Evolutionary conservation across 768 basidiomycete species (phyloP), one percentile per base, ranked within the genome.

Genomic region (Udeniomyces megalosporus): DNA sequence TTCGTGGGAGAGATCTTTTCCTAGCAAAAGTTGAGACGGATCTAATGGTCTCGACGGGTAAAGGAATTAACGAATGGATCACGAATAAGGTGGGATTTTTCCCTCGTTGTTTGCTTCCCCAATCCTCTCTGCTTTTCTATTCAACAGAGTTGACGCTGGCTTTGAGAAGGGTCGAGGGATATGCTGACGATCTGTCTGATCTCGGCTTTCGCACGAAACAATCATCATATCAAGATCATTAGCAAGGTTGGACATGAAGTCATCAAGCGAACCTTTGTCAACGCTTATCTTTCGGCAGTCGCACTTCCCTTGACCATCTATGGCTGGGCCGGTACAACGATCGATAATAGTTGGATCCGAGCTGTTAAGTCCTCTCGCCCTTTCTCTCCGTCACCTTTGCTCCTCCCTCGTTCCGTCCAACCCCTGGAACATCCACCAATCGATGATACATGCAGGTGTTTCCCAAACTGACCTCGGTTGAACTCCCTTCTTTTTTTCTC

Each of bases 191-290:
- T n/a, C n/a, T n/a, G n/a, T n/a, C n/a, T n/a, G n/a, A n/a, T n/a
- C n/a, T n/a, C n/a, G n/a, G n/a, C n/a, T n/a, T n/a, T n/a, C n/a
- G n/a, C n/a, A n/a, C n/a, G n/a, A n/a, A n/a, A 42, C 17, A 17
- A 8, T 42, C 38, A 17, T 42, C 10, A 17, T 42, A 61, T 17
- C 61, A 68, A 72, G 63, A 55, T 76, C 17, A 70, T 73, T 38
- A 68, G 69, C 2, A 68, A 71, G 60, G 66, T 72, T 24, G 71
- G 71, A 58, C 65, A 64, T 22, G 73, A 78, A 63, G 69, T 78
- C 59, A 73, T 78, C 70, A 77, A 77, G 66, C 69, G 74, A 10
- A 77, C 77, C 0, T 71, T 76, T 0, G 68, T 77, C 29, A 72
- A 71, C 3, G 76, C 77, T 12, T 75, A 58, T 61, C 69, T 26